Evolutionary conservation across 1,139 yeast species (phyloP), one percentile per base, ranked within the genome.

Genomic region (Candida sojae): DNA sequence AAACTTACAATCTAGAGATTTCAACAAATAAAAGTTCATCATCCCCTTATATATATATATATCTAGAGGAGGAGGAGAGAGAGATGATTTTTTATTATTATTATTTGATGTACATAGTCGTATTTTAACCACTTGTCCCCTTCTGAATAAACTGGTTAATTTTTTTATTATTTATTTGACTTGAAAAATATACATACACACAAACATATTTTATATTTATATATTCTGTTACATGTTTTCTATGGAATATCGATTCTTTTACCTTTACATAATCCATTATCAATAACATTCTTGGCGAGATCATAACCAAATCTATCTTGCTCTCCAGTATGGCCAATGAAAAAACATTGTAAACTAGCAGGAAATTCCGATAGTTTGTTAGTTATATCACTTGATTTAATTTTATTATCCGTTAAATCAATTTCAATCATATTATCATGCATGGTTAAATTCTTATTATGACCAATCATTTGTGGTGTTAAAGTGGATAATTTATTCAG

Each of bases 1-100:
- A 60, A 93, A 93, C 69, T 79, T 93, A 57, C 96, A 88, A 61
- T 73, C 81, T 21, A 81, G 82, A 53, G 97, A 92, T 64, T 90
- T 91, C 54, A 72, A 53, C 26, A 50, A 52, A 28, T 21, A 26
- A 39, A 3, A 17, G 21, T 17, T 17, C 21, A 17, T 17, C 3
- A 17, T 17, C 21, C 21, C 21, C 21, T 3, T 17, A 2, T 3
- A 2, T 17, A 17, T 17, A 17, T 17, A 17, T 3, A 17, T 17
- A 17, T 17, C 21, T 17, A 17, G 21, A 17, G 21, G 3, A 17
- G 21, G 3, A 17, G 21, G 21, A 17, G 21, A 17, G 3, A 17
- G 21, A 17, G 21, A 17, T 17, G 21, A 17, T 17, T 17, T 17
- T 17, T 17, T 17, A 2, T 17, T 17, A 17, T 17, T 17, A 17